Base-by-base conservation (phyloP, 768 basidiomycete species). In the Psilocybe cyanescens region DNA sequence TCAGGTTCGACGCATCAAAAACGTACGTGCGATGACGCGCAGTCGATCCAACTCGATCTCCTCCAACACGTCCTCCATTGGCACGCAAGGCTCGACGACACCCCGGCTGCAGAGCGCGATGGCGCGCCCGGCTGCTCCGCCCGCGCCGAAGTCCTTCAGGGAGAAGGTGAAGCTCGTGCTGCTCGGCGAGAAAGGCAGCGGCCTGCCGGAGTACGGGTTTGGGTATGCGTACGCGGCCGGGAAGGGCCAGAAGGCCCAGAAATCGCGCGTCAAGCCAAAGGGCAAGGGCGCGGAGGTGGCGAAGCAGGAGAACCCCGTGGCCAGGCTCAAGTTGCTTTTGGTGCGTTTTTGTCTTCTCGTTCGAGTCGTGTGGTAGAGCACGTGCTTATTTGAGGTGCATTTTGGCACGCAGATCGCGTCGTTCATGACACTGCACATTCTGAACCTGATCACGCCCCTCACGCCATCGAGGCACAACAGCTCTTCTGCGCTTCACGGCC, bases 371-470 rank as follows among this genome's bases (percentile, higher is more conserved):
- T 24, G 24, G 24, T 24, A 24, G 24, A 24, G 24, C 24, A 24
- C 2, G 24, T 24, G 24, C 24, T 52, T 44, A 47, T 60, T 24
- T 57, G 6, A 35, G 30, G 7, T 58, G 41, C 33, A 44, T 49
- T 51, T 41, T 11, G 41, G 11, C 59, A 4, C 50, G 11, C 64
- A 90, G 88, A 94, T 99, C 66, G 88, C 89, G 16, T 89, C 95
- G 3, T 99, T 99, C 85, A 82, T 97, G 65, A 88, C 88, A 0
- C 78, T 99, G 2, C 97, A 99, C 67, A 86, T 95, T 57, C 84
- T 97, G 63, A 99, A 98, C 79, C 85, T 99, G 60, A 91, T 90
- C 73, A 92, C 96, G 0, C 95, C 97, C 0, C 85, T 99, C 52
- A 90, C 95, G 0, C 86, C 67, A 72, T 85, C 59, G 66, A 86